Evolutionary conservation across 176 grass and related monocot genomes (phyloP), one percentile per base, ranked within the genome.

Genomic region (Typha latifolia): DNA sequence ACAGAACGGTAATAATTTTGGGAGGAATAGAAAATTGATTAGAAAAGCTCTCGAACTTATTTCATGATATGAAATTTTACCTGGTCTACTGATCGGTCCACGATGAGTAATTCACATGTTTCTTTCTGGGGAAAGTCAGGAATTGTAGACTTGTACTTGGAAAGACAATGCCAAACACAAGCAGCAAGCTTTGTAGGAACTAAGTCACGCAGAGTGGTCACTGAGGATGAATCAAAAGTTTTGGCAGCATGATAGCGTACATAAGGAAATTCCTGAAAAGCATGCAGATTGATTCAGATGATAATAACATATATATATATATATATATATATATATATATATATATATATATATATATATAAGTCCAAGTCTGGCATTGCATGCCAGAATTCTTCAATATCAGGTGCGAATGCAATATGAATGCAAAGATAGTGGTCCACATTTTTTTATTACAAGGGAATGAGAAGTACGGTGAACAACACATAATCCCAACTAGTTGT

Each of bases 121-220:
- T 97, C 94, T 65, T 83, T 97, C 66, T 97, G 85, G 61, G 94
- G 94, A 81, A 80, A 97, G 70, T 92, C 94, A 71, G 83, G 88
- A 70, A 92, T 91, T 69, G 82, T 84, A 74, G 88, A 72, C 75
- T 90, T 97, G 70, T 86, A 90, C 75, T 90, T 97, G 4, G 78
- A 89, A 75, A 97, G 68, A 13, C 85, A 88, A 62, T 92, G 77
- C 89, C 89, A 97, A 72, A 92, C 78, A 48, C 83, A 89, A 34
- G 73, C 67, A 70, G 94, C 89, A 49, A 97, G 79, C 73, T 85
- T 90, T 70, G 82, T 86, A 14, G 94, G 94, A 70, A 92, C 83
- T 61, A 90, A 78, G 66, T 92, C 89, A 71, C 72, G 74, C 43
- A 72, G 71, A 50, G 69, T 72, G 52, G 47, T 23, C 12, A 47